Conservation (phyloP, 192 early-diverging fungal genomes). For the Entomortierella chlamydospora region DNA sequence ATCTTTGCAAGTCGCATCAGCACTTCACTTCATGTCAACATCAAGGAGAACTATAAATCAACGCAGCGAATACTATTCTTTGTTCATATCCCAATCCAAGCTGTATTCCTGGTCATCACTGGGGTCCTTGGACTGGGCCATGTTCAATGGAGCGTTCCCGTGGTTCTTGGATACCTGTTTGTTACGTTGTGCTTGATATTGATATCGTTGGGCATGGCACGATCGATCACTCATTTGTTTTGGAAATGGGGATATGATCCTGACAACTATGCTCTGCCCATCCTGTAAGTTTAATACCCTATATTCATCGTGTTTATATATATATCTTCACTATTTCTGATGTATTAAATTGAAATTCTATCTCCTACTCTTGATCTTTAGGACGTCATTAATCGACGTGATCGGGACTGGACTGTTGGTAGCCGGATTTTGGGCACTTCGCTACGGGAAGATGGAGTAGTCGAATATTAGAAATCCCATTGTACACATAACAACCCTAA, state of each 20-base stretch:
- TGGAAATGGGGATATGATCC: slow-evolving; percentile 83
- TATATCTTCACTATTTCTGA: too few species aligned
- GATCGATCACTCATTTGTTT: slow-evolving; percentile 63
- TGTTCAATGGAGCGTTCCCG: slow-evolving; percentile 23
- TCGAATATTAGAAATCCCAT: not conserved
- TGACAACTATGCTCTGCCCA: slow-evolving; percentile 76
- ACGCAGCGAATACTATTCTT: slow-evolving; percentile 71
- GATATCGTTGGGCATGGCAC: slow-evolving; percentile 67
- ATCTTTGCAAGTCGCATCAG: slow-evolving; percentile 83
- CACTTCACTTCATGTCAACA: slow-evolving; percentile 72
- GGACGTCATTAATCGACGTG: slow-evolving; percentile 78
- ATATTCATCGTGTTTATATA: not conserved
- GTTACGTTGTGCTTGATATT: slow-evolving; percentile 48
- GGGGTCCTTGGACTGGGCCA: slow-evolving; percentile 25
- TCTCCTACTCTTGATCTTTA: too few species aligned
- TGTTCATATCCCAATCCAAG: slow-evolving; percentile 78
- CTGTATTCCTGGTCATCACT: slow-evolving; percentile 62
- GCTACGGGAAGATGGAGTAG: not conserved
- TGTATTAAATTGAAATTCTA: too few species aligned
- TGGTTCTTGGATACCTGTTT: slow-evolving; percentile 11
- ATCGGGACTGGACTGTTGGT: slow-evolving; percentile 74
- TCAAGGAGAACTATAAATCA: slow-evolving; percentile 56
- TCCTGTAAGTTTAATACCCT: slow-evolving; percentile 60
- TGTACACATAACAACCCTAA: not conserved
- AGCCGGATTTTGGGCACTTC: slow-evolving; percentile 53